These are phyloP conservation scores for Suaeda aralocaspica DNA, from an alignment of 148 eudicot species.

Conservation along the genomic window DNA sequence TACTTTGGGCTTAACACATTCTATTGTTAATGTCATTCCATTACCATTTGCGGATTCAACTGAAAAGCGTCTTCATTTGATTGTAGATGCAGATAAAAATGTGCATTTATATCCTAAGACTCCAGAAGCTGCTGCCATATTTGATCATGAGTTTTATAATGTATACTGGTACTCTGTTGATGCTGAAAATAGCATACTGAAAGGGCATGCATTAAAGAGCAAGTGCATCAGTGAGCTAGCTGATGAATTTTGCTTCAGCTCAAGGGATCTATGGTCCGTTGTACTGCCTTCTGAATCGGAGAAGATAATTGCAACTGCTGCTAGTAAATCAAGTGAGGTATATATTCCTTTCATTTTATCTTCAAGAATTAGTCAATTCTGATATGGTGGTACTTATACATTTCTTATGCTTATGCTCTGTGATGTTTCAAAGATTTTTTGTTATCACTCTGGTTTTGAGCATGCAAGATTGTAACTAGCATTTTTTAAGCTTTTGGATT, in stretches of 20 bases:
- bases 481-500: background rate
- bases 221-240: conserved; percentile 42
- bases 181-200: conserved; percentile 54
- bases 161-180: conserved; percentile 95
- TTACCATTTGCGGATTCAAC: conserved; percentile 81
- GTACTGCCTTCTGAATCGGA: conserved; percentile 79
- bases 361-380: background rate
- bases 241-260: conserved; percentile 65
- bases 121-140: conserved; percentile 66
- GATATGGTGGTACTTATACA: too few relatives aligned
- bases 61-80: conserved; percentile 79
- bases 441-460: background rate
- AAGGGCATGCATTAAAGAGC: conserved; percentile 65
- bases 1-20: conserved; percentile 44
- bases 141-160: conserved; percentile 59
- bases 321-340: conserved; percentile 80
- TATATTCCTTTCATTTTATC: conserved; percentile 11
- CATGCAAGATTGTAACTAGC: background rate
- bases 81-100: conserved; percentile 51
- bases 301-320: conserved; percentile 70
- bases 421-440: background rate
- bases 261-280: conserved; percentile 78
- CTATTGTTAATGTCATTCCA: conserved; percentile 74
- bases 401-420: background rate
- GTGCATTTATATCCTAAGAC: conserved; percentile 84